Evolutionary conservation across 495 filamentous ascomycete species (phyloP).

Genomic region (Schizothecium vesticola): DNA sequence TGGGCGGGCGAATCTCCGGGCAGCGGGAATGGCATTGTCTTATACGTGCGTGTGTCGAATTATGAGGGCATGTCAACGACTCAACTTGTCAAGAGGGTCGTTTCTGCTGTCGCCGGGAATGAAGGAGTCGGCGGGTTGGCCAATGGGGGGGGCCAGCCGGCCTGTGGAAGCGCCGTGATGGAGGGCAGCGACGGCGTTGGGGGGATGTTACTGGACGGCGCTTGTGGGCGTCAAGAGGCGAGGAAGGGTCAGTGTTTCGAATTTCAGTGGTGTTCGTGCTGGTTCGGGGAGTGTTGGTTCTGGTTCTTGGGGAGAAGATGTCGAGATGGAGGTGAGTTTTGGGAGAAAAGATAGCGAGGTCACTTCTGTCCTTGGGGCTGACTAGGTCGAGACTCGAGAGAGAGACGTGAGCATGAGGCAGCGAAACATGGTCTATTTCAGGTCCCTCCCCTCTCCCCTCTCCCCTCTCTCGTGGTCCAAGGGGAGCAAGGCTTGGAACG

Average conservation of each 20-base stretch:
- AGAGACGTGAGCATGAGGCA: background rate
- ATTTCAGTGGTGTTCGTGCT: background rate
- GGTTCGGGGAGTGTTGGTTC: background rate
- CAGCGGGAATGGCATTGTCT: constrained; percentile 11
- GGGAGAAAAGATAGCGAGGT: background rate
- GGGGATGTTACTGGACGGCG: constrained; percentile 28
- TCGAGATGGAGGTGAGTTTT: background rate
- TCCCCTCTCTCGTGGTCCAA: background rate
- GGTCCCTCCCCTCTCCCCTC: background rate
- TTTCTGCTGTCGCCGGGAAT: constrained; percentile 11
- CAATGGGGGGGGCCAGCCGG: constrained; percentile 24
- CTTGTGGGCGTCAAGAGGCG: constrained; percentile 27
- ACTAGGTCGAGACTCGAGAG: background rate
- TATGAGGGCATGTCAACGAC: background rate
- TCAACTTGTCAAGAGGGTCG: too few relatives aligned
- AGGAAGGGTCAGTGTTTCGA: constrained; percentile 23
- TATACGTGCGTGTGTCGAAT: constrained; percentile 21
- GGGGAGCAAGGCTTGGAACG: constrained; percentile 1
- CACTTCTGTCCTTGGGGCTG: background rate
- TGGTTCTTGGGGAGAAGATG: background rate
- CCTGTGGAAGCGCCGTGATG: constrained; percentile 33
- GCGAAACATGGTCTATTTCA: constrained; percentile 20
- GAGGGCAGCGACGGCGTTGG: constrained; percentile 8
- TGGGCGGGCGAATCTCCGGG: constrained; percentile 17
- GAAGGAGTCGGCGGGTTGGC: constrained; percentile 18